Conservation (phyloP, 345 rosid species). For the Brassica incana region DNA sequence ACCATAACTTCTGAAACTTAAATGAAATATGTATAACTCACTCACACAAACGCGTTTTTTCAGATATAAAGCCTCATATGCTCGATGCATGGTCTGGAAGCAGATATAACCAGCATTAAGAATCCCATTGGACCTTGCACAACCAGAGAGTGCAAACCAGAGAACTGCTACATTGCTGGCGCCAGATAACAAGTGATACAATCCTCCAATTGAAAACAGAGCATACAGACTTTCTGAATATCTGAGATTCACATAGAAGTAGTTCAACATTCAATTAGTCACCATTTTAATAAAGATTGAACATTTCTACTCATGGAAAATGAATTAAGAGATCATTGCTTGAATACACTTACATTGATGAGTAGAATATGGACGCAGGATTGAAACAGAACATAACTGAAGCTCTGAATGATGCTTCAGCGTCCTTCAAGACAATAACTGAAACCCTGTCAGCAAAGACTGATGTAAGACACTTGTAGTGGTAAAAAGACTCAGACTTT, state of each 20-base stretch:
- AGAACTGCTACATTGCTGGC: slow-evolving; percentile 59
- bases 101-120: slow-evolving; percentile 90
- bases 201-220: slow-evolving; percentile 74
- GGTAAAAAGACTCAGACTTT: background rate
- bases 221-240: slow-evolving; percentile 87
- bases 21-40: slow-evolving; percentile 29
- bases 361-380: slow-evolving; percentile 85
- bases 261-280: background rate
- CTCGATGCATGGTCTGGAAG: slow-evolving; percentile 78
- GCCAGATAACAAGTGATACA: slow-evolving; percentile 65
- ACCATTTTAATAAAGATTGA: background rate
- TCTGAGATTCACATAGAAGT: slow-evolving; percentile 42
- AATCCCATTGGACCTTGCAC: slow-evolving; percentile 95
- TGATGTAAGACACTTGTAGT: slow-evolving; percentile 23
- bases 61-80: slow-evolving; percentile 56
- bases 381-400: slow-evolving; percentile 83
- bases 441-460: slow-evolving; percentile 69
- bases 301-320: background rate
- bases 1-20: slow-evolving; percentile 5
- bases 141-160: slow-evolving; percentile 81
- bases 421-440: slow-evolving; percentile 63
- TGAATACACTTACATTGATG: slow-evolving; percentile 61
- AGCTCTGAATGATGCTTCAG: slow-evolving; percentile 64
- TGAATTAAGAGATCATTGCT: slow-evolving; percentile 10
- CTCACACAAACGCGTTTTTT: slow-evolving; percentile 60